Evolutionary conservation across 768 basidiomycete genomes (phyloP).

Genomic region (Russula brevipes): DNA sequence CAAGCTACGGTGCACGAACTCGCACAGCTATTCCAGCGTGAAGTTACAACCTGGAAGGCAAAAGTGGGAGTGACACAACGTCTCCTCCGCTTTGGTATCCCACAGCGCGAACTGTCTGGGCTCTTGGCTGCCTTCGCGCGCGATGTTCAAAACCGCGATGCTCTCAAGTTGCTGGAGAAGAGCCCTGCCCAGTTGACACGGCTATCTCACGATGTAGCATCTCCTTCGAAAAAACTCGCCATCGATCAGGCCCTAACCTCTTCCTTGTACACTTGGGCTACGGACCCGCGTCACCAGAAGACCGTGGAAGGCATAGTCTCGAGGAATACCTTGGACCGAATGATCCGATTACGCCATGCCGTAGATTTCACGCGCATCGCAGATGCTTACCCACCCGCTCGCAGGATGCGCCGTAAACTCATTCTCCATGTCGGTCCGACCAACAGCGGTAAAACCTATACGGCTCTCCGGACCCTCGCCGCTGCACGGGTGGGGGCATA

Average conservation of each 20-base stretch:
- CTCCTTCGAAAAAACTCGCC: slow-evolving; percentile 28
- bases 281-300: slow-evolving; percentile 29
- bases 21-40: slow-evolving; percentile 8
- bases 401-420: slow-evolving; percentile 63
- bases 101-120: slow-evolving; percentile 33
- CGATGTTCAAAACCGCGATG: slow-evolving; percentile 32
- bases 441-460: slow-evolving; percentile 95
- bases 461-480: slow-evolving; percentile 84
- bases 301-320: slow-evolving; percentile 4
- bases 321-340: slow-evolving; percentile 26
- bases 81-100: slow-evolving; percentile 47
- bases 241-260: slow-evolving; percentile 49
- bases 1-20: not conserved
- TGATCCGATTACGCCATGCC: slow-evolving; percentile 35
- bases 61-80: slow-evolving; percentile 34
- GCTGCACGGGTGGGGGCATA: slow-evolving; percentile 71
- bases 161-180: slow-evolving; percentile 29
- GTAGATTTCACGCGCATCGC: slow-evolving; percentile 38
- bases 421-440: slow-evolving; percentile 98
- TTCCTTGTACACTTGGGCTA: slow-evolving; percentile 54
- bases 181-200: slow-evolving; percentile 39
- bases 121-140: slow-evolving; percentile 42
- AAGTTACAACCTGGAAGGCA: slow-evolving; percentile 15
- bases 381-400: slow-evolving; percentile 47
- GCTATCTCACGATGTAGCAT: slow-evolving; percentile 37